phyloP scores from a whole-genome alignment of 768 basidiomycete species.

The Termitomyces heimii region DNA sequence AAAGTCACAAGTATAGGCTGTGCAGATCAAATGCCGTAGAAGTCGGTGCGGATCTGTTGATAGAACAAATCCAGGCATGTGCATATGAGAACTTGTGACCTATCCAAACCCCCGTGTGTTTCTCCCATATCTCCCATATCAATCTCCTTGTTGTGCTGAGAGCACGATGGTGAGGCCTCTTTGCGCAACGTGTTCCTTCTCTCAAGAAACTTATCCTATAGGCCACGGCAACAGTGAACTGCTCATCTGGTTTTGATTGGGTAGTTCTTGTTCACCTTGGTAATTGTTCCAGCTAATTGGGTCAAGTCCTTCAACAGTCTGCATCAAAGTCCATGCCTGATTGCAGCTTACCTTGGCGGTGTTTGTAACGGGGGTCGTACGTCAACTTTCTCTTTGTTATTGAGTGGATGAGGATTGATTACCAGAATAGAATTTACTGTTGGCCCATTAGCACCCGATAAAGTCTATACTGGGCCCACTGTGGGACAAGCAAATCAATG shows the following conservation, averaged over 20 bases:
- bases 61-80: background rate
- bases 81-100: background rate
- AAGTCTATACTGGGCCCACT: slow-evolving; percentile 33
- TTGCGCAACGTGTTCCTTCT: background rate
- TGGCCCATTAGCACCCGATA: slow-evolving; percentile 19
- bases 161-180: slow-evolving; percentile 9
- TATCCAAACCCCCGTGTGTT: background rate
- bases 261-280: background rate
- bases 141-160: background rate
- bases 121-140: background rate
- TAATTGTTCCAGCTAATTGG: background rate
- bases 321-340: slow-evolving; percentile 36
- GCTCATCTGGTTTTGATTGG: slow-evolving; percentile 5
- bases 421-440: slow-evolving; percentile 28
- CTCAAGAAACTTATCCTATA: slow-evolving; percentile 5
- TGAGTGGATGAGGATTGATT: background rate
- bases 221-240: slow-evolving; percentile 14
- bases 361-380: slow-evolving; percentile 33
- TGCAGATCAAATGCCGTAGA: background rate
- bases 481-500: slow-evolving; percentile 31
- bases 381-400: slow-evolving; percentile 1
- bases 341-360: slow-evolving; percentile 34
- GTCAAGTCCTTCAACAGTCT: slow-evolving; percentile 33
- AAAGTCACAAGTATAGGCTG: background rate
- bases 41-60: slow-evolving; percentile 3